A percentile compares a stretch with the other conserved stretches of the same genome.
phyloP scores from a whole-genome alignment of 306 rosid species.

The Senna tora region DNA sequence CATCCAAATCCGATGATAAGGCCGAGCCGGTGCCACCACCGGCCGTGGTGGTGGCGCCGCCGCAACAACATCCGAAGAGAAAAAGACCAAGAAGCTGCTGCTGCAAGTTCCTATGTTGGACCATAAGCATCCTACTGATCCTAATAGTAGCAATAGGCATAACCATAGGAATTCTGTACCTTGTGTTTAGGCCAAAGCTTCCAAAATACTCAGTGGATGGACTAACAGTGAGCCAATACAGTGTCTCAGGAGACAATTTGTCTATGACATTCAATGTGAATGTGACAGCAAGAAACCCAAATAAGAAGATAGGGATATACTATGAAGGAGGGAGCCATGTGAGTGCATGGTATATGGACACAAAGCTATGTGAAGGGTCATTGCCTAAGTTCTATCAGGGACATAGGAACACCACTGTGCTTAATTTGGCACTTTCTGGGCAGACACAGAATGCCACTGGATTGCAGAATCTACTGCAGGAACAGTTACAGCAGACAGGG shows the following conservation, averaged over 20 bases:
- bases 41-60: conserved; percentile 45
- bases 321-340: conserved; percentile 79
- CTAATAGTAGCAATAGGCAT: conserved; percentile 51
- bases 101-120: conserved; percentile 65
- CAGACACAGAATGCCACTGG: conserved; percentile 53
- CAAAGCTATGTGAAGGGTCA: conserved; percentile 64
- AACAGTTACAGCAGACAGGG: conserved; percentile 42
- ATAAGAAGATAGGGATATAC: conserved; percentile 84
- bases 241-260: conserved; percentile 37
- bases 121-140: conserved; percentile 41
- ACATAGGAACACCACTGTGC: conserved; percentile 70
- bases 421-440: conserved; percentile 52
- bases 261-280: conserved; percentile 53
- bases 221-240: conserved; percentile 51
- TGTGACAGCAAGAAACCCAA: conserved; percentile 76
- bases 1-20: conserved; percentile 51
- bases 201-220: conserved; percentile 66
- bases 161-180: conserved; percentile 61
- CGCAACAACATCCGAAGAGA: conserved; percentile 44
- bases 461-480: conserved; percentile 36
- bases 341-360: conserved; percentile 57
- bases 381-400: conserved; percentile 89
- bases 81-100: conserved; percentile 62
- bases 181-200: conserved; percentile 78
- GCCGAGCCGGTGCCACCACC: not conserved